phyloP scores from a whole-genome alignment of 768 basidiomycete species.

The Auricularia heimuer region DNA sequence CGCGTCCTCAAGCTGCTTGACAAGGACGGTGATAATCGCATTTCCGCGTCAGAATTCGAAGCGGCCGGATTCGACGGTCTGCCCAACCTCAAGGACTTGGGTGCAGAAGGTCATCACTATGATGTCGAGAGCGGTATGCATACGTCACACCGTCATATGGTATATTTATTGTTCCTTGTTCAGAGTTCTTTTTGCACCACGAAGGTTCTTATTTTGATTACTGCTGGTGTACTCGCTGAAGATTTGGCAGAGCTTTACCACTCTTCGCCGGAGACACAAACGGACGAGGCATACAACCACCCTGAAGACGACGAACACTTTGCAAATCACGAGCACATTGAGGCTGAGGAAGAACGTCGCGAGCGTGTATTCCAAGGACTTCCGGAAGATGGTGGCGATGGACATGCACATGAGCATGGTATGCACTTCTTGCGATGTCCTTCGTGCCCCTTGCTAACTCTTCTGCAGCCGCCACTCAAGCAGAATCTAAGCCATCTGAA shows the following conservation, averaged over 20 bases:
- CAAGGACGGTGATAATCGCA: constrained; percentile 58
- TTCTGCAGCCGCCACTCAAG: constrained; percentile 22
- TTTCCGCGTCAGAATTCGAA: constrained; percentile 62
- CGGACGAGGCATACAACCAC: constrained; percentile 88
- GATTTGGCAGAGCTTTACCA: constrained; percentile 68
- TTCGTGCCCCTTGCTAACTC: too few relatives aligned
- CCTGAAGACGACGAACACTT: constrained; percentile 94
- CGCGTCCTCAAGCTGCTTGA: constrained; percentile 65
- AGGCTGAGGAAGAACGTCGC: constrained; percentile 69
- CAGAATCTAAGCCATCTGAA: constrained; percentile 31
- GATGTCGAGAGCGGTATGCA: constrained; percentile 78
- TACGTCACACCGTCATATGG: background rate
- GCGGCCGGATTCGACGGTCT: constrained; percentile 63
- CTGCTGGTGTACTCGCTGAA: constrained; percentile 4
- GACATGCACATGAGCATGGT: background rate
- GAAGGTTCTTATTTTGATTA: constrained; percentile 50
- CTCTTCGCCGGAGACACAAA: constrained; percentile 94
- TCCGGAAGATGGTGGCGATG: constrained; percentile 51
- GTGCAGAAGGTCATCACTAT: constrained; percentile 89
- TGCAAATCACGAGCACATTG: constrained; percentile 76
- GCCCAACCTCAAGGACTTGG: constrained; percentile 74
- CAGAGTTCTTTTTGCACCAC: constrained; percentile 94
- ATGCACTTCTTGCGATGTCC: too few relatives aligned
- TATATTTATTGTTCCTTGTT: constrained; percentile 4
- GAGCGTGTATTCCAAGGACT: constrained; percentile 83